These are phyloP conservation scores for Cordyceps fumosorosea DNA, from an alignment of 2,329 filamentous ascomycete genomes.

Conservation along the genomic window DNA sequence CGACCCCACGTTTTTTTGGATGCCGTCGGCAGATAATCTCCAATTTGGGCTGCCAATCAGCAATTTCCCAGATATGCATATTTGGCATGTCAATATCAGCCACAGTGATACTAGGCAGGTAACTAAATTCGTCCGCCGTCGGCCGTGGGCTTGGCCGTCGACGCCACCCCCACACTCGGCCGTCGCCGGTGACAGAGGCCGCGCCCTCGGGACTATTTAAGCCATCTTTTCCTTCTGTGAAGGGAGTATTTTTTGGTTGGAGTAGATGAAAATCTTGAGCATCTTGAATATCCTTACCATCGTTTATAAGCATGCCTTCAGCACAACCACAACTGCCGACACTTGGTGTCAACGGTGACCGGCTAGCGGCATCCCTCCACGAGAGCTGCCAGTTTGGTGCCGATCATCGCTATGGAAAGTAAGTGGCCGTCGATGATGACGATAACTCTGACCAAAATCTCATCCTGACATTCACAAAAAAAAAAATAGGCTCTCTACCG, in stretches of 20 bases:
- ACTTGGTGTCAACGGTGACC: constrained; percentile 18
- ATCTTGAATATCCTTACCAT: neutral
- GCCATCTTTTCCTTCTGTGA: neutral
- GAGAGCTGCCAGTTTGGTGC: constrained; percentile 27
- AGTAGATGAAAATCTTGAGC: neutral
- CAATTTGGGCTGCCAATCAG: neutral
- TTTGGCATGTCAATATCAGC: no score
- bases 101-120: no score
- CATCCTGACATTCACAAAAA: neutral
- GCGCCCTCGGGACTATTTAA: neutral
- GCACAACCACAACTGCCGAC: neutral
- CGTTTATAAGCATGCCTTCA: neutral
- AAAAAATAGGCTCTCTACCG: constrained; percentile 23
- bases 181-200: neutral
- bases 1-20: constrained; percentile 11
- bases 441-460: neutral
- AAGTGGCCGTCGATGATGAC: constrained; percentile 10
- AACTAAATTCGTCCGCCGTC: constrained; percentile 5
- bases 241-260: neutral
- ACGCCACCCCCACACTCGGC: constrained; percentile 22
- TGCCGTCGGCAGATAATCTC: constrained; percentile 10
- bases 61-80: neutral
- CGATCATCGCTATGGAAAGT: constrained; percentile 25
- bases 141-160: constrained; percentile 26
- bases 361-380: constrained; percentile 25